Percentiles rank a stretch among this genome's conserved stretches.
phyloP scores from a whole-genome alignment of 2,329 filamentous ascomycete species.

The Seiridium cupressi region DNA sequence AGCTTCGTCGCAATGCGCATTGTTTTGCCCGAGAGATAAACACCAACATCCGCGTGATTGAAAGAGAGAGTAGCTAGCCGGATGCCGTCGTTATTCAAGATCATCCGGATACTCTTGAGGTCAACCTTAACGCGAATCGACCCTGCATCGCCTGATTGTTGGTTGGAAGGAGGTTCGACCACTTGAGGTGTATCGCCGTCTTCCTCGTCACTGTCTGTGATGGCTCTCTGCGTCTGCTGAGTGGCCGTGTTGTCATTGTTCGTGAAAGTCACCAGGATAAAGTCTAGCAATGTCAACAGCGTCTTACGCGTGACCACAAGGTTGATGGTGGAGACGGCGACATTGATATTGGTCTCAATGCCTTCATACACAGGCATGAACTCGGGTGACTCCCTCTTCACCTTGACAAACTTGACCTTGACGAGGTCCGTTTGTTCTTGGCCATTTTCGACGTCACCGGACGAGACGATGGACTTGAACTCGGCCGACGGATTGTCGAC shows the following conservation, averaged over 20 bases:
- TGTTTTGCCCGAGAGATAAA: constrained; percentile 81
- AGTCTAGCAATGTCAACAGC: constrained; percentile 87
- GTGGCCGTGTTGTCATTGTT: constrained; percentile 41
- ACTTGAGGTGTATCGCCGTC: constrained; percentile 38
- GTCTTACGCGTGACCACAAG: constrained; percentile 92
- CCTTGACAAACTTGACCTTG: constrained; percentile 82
- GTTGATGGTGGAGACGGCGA: constrained; percentile 93
- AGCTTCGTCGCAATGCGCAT: constrained; percentile 87
- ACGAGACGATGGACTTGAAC: constrained; percentile 97
- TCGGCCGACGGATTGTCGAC: constrained; percentile 85
- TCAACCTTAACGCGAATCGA: constrained; percentile 94
- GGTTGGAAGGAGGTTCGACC: constrained; percentile 31
- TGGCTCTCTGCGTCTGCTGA: constrained; percentile 25
- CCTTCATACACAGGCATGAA: constrained; percentile 91
- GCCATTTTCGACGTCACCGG: constrained; percentile 69
- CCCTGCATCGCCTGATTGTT: constrained; percentile 49
- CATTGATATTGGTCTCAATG: constrained; percentile 88
- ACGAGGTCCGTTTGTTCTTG: constrained; percentile 79
- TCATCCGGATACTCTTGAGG: constrained; percentile 87
- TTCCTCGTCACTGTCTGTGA: constrained; percentile 31
- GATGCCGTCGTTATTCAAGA: constrained; percentile 97
- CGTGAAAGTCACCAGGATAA: constrained; percentile 89
- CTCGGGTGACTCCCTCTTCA: constrained; percentile 88
- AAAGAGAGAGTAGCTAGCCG: constrained; percentile 89
- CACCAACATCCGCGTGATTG: constrained; percentile 85